Evolutionary conservation across 2,329 filamentous ascomycete genomes (phyloP).

Genomic region (Xylariaceae sp.): DNA sequence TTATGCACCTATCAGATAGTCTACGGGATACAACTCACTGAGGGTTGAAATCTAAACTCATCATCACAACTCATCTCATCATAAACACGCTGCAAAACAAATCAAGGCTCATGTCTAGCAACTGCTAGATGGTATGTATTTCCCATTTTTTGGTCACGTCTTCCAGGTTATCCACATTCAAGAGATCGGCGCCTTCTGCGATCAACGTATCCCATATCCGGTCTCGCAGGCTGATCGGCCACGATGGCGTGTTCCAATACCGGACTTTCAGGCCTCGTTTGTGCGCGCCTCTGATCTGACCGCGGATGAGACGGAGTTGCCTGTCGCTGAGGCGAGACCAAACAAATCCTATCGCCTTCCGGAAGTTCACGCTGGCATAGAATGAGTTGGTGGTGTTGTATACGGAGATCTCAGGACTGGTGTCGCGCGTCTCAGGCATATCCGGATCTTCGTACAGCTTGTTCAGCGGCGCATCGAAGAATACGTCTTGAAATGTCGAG

Average conservation of each 20-base stretch:
- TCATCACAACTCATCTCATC: background rate
- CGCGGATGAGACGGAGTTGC: constrained; percentile 39
- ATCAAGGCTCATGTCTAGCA: background rate
- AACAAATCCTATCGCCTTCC: constrained; percentile 43
- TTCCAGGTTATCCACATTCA: constrained; percentile 58
- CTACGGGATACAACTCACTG: too few species aligned
- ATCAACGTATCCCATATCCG: constrained; percentile 52
- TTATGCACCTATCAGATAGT: background rate
- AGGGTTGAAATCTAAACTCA: background rate
- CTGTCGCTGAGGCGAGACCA: constrained; percentile 37
- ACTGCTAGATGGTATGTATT: constrained; percentile 1
- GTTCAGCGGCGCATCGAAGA: constrained; percentile 61
- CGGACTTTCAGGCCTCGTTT: constrained; percentile 49
- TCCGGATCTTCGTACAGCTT: constrained; percentile 36
- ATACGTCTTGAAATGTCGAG: constrained; percentile 53
- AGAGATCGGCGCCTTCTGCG: constrained; percentile 52
- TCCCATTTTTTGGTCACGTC: constrained; percentile 40
- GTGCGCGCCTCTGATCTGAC: constrained; percentile 41
- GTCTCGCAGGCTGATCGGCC: constrained; percentile 51
- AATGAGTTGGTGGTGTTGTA: constrained; percentile 50
- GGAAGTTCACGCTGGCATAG: constrained; percentile 55
- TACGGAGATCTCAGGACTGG: constrained; percentile 3
- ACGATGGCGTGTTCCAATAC: constrained; percentile 57
- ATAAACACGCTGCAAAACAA: too few species aligned
- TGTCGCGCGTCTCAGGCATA: constrained; percentile 1